Evolutionary conservation across 169 alveolate species (phyloP).

Genomic region (Plasmodium relictum): DNA sequence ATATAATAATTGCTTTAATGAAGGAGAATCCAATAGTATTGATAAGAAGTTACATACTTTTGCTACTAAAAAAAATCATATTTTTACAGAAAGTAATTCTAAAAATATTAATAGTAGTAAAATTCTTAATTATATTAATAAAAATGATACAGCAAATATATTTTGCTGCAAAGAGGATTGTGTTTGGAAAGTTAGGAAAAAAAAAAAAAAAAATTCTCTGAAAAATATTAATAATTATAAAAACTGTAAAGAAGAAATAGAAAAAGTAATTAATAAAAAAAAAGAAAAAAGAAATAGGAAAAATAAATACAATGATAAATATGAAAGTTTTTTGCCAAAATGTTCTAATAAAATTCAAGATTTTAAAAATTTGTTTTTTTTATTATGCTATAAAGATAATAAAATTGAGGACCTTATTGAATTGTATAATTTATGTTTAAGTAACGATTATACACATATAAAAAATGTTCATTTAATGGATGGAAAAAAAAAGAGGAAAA

Average conservation of each 20-base stretch:
- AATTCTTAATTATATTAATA: conserved; percentile 2
- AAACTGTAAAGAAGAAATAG: background rate
- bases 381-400: conserved; percentile 42
- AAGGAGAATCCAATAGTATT: background rate
- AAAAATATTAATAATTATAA: background rate
- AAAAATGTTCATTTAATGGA: conserved; percentile 13
- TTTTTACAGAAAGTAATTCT: background rate
- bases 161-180: conserved; percentile 74
- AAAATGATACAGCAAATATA: conserved; percentile 23
- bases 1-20: background rate
- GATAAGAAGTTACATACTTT: background rate
- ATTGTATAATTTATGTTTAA: conserved; percentile 24
- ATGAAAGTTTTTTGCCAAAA: conserved; percentile 20
- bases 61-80: background rate
- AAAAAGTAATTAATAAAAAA: background rate
- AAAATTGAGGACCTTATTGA: conserved; percentile 24
- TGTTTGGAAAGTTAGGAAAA: conserved; percentile 38
- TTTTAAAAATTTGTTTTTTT: conserved; percentile 46
- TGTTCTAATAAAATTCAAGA: conserved; percentile 22
- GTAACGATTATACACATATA: conserved; percentile 23
- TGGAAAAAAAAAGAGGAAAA: conserved; percentile 8
- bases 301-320: conserved; percentile 6
- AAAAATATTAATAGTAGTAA: background rate
- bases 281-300: background rate
- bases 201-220: background rate